These are phyloP conservation scores for Leccinellum luteum DNA, from an alignment of 768 basidiomycete species.

Conservation along the genomic window DNA sequence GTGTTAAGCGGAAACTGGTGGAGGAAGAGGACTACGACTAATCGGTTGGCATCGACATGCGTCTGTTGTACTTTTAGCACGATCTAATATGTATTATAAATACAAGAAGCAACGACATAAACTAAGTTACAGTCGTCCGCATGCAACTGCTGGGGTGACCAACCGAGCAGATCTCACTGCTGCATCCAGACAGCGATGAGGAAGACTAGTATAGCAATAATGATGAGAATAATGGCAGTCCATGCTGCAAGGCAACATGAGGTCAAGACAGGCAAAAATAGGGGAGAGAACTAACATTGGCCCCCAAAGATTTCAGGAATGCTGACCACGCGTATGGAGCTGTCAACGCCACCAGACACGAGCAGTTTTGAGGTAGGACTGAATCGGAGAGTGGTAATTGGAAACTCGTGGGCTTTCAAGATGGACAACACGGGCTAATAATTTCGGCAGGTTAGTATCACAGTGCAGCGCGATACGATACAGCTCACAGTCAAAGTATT, in stretches of 20 bases:
- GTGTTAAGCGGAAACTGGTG: constrained; percentile 74
- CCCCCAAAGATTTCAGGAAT: constrained; percentile 58
- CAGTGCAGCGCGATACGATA: neutral
- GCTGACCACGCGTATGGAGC: constrained; percentile 74
- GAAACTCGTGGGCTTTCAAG: constrained; percentile 92
- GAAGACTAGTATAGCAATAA: constrained; percentile 43
- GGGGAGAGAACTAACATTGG: constrained; percentile 45
- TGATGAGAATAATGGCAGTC: constrained; percentile 37
- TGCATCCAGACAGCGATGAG: constrained; percentile 43
- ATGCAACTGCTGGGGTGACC: neutral
- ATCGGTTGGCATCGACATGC: constrained; percentile 10
- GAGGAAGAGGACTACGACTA: constrained; percentile 89
- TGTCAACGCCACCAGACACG: constrained; percentile 89
- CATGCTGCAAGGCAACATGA: constrained; percentile 33
- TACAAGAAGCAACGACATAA: constrained; percentile 14
- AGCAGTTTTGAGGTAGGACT: constrained; percentile 79
- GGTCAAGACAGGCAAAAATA: constrained; percentile 29
- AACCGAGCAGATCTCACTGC: constrained; percentile 10
- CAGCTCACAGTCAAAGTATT: constrained; percentile 66
- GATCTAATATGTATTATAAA: constrained; percentile 31
- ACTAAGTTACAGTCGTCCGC: neutral
- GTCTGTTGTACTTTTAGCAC: constrained; percentile 10
- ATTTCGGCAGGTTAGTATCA: constrained; percentile 1
- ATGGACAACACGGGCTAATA: constrained; percentile 83
- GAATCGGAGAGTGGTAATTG: constrained; percentile 86